A percentile compares a stretch with the other conserved stretches of the same genome.
These are phyloP conservation scores for Globisporangium orthogonon DNA, from an alignment of 352 stramenopile species.

Conservation along the genomic window DNA sequence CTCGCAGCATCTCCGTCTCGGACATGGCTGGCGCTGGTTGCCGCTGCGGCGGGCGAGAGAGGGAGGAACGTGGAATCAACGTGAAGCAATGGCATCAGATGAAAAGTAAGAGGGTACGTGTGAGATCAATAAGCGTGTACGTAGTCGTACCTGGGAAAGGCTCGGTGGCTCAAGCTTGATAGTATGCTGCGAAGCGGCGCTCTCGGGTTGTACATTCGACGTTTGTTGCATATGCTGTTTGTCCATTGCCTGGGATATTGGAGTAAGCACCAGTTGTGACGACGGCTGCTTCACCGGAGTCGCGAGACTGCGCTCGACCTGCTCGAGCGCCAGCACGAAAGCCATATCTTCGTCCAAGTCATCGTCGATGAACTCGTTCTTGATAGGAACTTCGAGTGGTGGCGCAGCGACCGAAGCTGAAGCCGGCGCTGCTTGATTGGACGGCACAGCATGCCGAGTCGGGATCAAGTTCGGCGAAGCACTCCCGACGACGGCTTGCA, in stretches of 20 bases:
- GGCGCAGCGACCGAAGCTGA: too few relatives aligned
- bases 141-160: not conserved
- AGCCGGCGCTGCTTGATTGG: not conserved
- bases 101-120: not conserved
- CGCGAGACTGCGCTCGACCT: conserved; percentile 46
- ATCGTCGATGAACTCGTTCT: conserved; percentile 56
- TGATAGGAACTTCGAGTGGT: not conserved
- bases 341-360: conserved; percentile 58
- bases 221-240: not conserved
- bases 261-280: not conserved
- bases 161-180: conserved; percentile 1
- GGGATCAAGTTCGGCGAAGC: too few relatives aligned
- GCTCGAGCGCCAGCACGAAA: conserved; percentile 60
- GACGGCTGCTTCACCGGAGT: conserved; percentile 16
- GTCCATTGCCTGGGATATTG: not conserved
- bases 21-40: conserved; percentile 9
- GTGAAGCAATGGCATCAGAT: not conserved
- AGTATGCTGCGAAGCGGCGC: not conserved
- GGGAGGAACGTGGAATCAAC: not conserved
- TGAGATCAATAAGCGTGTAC: not conserved
- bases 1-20: conserved; percentile 31
- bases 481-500: too few relatives aligned
- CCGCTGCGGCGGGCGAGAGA: not conserved
- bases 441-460: too few relatives aligned
- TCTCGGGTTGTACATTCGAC: not conserved